phyloP scores from a whole-genome alignment of 1,139 yeast genomes.

The Scheffersomyces stambukii region DNA sequence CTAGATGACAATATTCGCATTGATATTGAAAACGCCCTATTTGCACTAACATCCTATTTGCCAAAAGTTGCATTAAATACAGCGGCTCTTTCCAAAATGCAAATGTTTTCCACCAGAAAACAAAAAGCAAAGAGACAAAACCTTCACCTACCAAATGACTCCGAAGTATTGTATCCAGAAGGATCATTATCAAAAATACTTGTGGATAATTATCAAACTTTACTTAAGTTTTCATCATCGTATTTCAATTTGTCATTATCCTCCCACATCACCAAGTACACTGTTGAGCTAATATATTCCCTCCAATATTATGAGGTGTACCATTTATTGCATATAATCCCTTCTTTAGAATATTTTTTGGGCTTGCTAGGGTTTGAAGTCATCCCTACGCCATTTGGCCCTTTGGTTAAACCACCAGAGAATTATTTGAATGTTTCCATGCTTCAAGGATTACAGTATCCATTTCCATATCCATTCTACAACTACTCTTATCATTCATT shows the following conservation, averaged over 20 bases:
- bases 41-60: constrained; percentile 24
- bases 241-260: constrained; percentile 39
- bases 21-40: constrained; percentile 23
- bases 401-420: constrained; percentile 38
- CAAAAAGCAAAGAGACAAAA: constrained; percentile 5
- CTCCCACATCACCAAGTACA: constrained; percentile 33
- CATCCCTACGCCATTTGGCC: constrained; percentile 35
- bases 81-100: constrained; percentile 2
- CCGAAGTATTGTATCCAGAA: constrained; percentile 20
- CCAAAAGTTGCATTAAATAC: constrained; percentile 17
- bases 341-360: constrained; percentile 32
- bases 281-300: constrained; percentile 37
- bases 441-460: constrained; percentile 42
- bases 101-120: constrained; percentile 1
- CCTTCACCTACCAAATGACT: constrained; percentile 5
- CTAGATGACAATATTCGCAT: constrained; percentile 29
- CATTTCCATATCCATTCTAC: constrained; percentile 47
- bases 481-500: constrained; percentile 43
- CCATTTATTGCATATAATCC: constrained; percentile 33
- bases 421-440: constrained; percentile 33
- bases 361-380: constrained; percentile 34
- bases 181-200: constrained; percentile 35
- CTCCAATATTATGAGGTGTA: constrained; percentile 46
- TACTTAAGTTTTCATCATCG: constrained; percentile 27
- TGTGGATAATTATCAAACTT: constrained; percentile 33